phyloP scores from a whole-genome alignment of 768 basidiomycete species.

The Collybiopsis luxurians region DNA sequence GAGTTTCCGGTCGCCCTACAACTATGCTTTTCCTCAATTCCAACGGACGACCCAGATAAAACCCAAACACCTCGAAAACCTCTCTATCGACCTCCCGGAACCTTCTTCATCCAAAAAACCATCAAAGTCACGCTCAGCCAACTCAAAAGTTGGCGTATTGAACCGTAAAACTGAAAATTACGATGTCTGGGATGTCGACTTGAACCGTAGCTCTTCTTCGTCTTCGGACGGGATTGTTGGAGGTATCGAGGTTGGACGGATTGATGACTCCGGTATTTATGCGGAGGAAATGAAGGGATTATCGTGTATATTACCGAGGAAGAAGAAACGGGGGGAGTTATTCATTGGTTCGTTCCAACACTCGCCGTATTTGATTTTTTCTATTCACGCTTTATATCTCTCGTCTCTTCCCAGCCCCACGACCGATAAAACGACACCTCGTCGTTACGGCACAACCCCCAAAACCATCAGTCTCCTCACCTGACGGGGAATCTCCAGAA shows the following conservation, averaged over 20 bases:
- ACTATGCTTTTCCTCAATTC: background rate
- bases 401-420: conserved; percentile 47
- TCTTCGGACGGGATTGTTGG: background rate
- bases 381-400: background rate
- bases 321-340: conserved; percentile 54
- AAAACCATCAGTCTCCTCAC: conserved; percentile 13
- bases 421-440: conserved; percentile 54
- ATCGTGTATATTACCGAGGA: conserved; percentile 64
- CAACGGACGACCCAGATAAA: conserved; percentile 54
- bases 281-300: conserved; percentile 65
- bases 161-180: conserved; percentile 53
- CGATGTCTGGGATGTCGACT: conserved; percentile 65
- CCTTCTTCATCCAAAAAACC: conserved; percentile 25
- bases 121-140: conserved; percentile 15
- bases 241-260: conserved; percentile 13
- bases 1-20: conserved; percentile 18
- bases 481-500: conserved; percentile 14
- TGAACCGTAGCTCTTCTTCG: conserved; percentile 9
- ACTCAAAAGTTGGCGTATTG: conserved; percentile 45
- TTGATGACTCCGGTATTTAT: conserved; percentile 22
- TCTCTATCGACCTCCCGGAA: conserved; percentile 44
- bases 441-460: conserved; percentile 52
- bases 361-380: background rate
- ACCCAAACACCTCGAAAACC: conserved; percentile 55
- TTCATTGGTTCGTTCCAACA: conserved; percentile 49